These are phyloP conservation scores for Yamadazyma sp. DNA, from an alignment of 805 yeast species.

Conservation along the genomic window DNA sequence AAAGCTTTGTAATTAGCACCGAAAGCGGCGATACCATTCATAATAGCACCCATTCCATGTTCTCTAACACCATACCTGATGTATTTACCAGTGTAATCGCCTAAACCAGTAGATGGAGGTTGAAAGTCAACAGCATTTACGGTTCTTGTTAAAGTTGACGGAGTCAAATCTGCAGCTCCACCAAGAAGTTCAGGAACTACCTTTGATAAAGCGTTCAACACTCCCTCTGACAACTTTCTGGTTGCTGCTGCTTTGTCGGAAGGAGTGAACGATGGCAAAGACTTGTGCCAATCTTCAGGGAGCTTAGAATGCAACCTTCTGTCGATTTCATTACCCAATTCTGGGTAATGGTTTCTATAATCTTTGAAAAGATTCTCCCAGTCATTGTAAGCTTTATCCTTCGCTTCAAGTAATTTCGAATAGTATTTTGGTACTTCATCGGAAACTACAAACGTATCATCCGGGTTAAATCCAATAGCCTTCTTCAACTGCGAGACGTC, in stretches of 20 bases:
- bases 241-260: constrained; percentile 84
- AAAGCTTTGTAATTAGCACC: constrained; percentile 83
- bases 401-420: constrained; percentile 55
- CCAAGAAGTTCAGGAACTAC: constrained; percentile 87
- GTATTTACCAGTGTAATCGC: constrained; percentile 89
- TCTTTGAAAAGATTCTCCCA: constrained; percentile 68
- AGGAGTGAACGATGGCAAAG: constrained; percentile 78
- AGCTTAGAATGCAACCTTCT: constrained; percentile 78
- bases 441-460: constrained; percentile 74
- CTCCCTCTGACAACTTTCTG: constrained; percentile 88
- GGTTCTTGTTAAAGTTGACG: constrained; percentile 93
- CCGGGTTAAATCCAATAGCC: constrained; percentile 86
- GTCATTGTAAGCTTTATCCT: constrained; percentile 65
- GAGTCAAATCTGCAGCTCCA: constrained; percentile 98
- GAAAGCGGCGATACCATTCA: constrained; percentile 95
- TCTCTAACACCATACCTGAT: constrained; percentile 98
- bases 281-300: constrained; percentile 78
- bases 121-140: constrained; percentile 86
- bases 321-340: constrained; percentile 70
- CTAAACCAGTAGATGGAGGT: constrained; percentile 75
- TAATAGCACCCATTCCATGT: constrained; percentile 98
- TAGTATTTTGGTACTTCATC: constrained; percentile 77
- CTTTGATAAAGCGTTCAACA: constrained; percentile 59
- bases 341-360: constrained; percentile 72
- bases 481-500: constrained; percentile 85